Evolutionary conservation across 1,284 basidiomycete genomes (phyloP).

Genomic region (Fomitiporia mediterranea): DNA sequence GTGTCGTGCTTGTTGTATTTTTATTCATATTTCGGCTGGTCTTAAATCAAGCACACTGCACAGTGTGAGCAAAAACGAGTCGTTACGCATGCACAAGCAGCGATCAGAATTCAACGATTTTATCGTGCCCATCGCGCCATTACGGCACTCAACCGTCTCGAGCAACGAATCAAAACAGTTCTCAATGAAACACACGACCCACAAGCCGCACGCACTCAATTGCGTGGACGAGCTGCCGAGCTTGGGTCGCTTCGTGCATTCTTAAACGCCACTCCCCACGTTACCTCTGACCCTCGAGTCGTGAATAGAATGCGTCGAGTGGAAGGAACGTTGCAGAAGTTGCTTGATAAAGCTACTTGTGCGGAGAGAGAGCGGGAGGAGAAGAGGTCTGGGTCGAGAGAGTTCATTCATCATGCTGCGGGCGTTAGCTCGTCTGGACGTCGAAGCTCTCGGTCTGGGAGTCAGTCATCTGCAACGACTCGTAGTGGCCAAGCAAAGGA

Average conservation of each 20-base stretch:
- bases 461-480: background rate
- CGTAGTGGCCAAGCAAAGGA: background rate
- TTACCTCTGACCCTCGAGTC: background rate
- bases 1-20: no score
- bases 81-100: conserved; percentile 1
- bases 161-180: background rate
- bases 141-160: background rate
- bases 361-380: background rate
- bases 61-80: no score
- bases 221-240: background rate
- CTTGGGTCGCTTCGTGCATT: background rate
- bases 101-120: conserved; percentile 15
- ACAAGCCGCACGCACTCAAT: background rate
- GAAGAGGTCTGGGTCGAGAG: background rate
- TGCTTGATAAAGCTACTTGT: background rate
- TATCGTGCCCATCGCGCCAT: conserved; percentile 11
- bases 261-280: background rate
- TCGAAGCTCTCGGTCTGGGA: background rate
- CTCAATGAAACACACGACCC: background rate
- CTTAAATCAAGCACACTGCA: no score
- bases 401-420: background rate
- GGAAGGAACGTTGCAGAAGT: background rate
- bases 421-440: background rate
- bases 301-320: background rate
- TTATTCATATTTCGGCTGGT: no score